A percentile compares a stretch with the other conserved stretches of the same genome.
Evolutionary conservation across 768 basidiomycete genomes (phyloP).

Genomic region (Calocera viscosa): DNA sequence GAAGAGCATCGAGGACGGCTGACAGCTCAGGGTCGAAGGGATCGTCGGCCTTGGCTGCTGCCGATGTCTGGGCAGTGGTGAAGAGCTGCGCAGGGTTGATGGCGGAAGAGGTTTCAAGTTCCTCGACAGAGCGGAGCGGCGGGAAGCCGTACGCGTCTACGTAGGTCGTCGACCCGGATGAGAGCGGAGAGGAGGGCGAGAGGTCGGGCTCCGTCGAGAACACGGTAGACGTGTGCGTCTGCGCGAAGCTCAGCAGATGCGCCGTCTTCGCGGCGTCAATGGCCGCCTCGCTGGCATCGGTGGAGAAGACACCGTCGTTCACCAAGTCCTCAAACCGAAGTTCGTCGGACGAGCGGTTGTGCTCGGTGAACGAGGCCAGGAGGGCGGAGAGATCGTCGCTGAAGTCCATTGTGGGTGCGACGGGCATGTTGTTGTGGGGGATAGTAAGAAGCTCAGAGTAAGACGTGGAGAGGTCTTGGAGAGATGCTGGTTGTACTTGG

Average conservation of each 20-base stretch:
- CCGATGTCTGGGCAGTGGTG: not conserved
- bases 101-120: not conserved
- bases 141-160: slow-evolving; percentile 1
- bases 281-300: not conserved
- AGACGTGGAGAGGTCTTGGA: not conserved
- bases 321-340: slow-evolving; percentile 8
- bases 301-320: not conserved
- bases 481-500: not conserved
- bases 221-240: not conserved
- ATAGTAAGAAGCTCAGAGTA: not conserved
- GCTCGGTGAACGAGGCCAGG: slow-evolving; percentile 4
- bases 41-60: not conserved
- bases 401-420: not conserved
- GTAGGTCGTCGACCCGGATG: not conserved
- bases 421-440: not conserved
- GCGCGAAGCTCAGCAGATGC: not conserved
- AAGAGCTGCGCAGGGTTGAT: slow-evolving; percentile 8
- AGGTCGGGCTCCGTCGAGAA: not conserved
- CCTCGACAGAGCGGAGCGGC: not conserved
- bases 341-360: slow-evolving; percentile 6
- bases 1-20: not conserved
- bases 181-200: not conserved
- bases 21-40: not conserved
- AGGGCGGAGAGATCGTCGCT: slow-evolving; percentile 2
- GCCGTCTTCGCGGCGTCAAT: not conserved